Base-by-base conservation (phyloP, 1,284 basidiomycete species). In the Leccinum cinnamomeum region DNA sequence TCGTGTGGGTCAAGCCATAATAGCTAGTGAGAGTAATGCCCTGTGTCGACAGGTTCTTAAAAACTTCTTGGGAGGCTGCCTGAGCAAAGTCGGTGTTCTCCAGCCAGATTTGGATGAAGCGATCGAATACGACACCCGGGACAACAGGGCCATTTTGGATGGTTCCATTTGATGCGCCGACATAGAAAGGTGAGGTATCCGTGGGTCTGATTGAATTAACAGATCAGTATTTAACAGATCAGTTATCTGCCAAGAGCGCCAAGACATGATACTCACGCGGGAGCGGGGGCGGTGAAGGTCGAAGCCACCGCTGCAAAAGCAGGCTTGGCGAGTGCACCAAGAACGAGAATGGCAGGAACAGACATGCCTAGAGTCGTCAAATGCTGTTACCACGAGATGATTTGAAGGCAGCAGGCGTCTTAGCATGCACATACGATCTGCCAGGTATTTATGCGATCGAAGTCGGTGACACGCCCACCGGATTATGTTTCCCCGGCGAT, bases 1-100 rank as follows among this genome's bases (percentile, higher is more conserved):
- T 86, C 14, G 86, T 79, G 68, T 89, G 87, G 1, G 88, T 88
- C 35, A 89, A 65, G 0, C 76, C 84, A 66, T 84, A 84, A 73
- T 81, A 88, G 48, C 79, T 75, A 33, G 77, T 77, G 39, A 90
- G 76, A 4, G 80, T 69, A 60, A 89, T 76, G 14, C 86, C 86
- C 67, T 86, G 75, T 58, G 77, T 71, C 11, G 83, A 80, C 39
- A 90, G 76, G 56, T 75, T 72, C 59, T 77, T 73, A 73, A 90
- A 87, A 14, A 74, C 75, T 4, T 75, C 54, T 30, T 76, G 73
- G 10, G 75, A 69, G 0, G 71, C 69, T 2, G 78, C 72, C 57
- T 35, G 48, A 18, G 46, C 39, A 66, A 72, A 87, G 66, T 88
- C 79, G 28, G 81, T 85, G 71, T 88, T 87, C 70, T 86, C 84